Evolutionary conservation across 192 early-diverging fungal species (phyloP).

Genomic region (Lunasporangiospora selenospora): DNA sequence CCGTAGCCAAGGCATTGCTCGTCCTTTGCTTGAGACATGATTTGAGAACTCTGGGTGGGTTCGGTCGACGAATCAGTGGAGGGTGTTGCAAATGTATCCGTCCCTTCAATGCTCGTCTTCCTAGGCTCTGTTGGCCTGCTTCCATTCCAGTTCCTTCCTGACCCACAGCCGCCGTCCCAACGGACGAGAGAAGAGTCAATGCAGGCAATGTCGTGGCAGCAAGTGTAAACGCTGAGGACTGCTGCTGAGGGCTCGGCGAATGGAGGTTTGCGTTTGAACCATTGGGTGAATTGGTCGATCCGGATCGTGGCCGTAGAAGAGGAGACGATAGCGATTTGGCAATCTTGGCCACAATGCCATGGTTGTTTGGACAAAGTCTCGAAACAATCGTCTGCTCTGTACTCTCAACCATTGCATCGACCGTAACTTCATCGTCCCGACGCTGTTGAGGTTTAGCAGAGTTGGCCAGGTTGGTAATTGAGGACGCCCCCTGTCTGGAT

Average conservation of each 20-base stretch:
- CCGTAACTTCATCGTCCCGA: too few species aligned
- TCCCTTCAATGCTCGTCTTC: too few species aligned
- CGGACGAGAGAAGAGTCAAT: slow-evolving; percentile 19
- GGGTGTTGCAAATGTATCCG: too few species aligned
- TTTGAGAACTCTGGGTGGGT: too few species aligned
- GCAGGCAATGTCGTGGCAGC: slow-evolving; percentile 26
- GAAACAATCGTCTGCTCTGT: neutral
- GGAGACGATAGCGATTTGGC: slow-evolving; percentile 33
- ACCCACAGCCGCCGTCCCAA: slow-evolving; percentile 9
- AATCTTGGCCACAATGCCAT: slow-evolving; percentile 28
- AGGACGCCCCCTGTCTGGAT: neutral
- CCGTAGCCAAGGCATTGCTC: too few species aligned
- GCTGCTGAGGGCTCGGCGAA: slow-evolving; percentile 10
- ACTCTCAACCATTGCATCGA: too few species aligned
- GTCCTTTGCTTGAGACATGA: too few species aligned
- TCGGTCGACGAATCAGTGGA: too few species aligned
- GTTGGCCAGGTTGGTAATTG: too few species aligned
- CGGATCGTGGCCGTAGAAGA: neutral
- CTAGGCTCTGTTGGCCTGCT: too few species aligned
- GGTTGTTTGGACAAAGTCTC: neutral
- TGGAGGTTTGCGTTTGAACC: slow-evolving; percentile 9
- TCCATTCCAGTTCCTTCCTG: too few species aligned
- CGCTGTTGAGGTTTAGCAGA: too few species aligned
- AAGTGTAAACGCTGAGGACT: slow-evolving; percentile 27
- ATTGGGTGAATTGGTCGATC: slow-evolving; percentile 4